phyloP scores from a whole-genome alignment of 257 asterid genomes.

The Ajuga chamaepitys region DNA sequence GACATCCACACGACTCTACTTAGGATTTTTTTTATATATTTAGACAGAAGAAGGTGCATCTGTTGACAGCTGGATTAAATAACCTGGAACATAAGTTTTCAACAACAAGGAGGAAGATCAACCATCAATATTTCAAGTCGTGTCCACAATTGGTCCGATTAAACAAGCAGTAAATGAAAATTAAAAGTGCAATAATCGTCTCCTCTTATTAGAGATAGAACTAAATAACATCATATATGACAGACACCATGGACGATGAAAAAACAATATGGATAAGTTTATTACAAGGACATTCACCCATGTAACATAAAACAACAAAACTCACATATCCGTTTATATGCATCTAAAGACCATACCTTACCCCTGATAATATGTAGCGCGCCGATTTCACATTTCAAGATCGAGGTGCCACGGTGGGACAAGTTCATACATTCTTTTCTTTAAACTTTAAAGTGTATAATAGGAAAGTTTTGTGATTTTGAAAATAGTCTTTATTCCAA shows the following conservation, averaged over 20 bases:
- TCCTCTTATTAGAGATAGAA: neutral
- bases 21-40: too few relatives aligned
- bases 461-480: too few relatives aligned
- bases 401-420: too few relatives aligned
- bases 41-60: too few relatives aligned
- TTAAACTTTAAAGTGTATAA: too few relatives aligned
- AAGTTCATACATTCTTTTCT: too few relatives aligned
- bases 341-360: conserved; percentile 42
- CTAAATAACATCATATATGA: neutral
- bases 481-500: too few relatives aligned
- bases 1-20: neutral
- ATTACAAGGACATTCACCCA: neutral
- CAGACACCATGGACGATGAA: neutral
- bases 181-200: neutral
- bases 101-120: neutral
- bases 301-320: neutral
- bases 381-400: too few relatives aligned
- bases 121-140: too few relatives aligned
- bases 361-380: too few relatives aligned
- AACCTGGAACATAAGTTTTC: neutral
- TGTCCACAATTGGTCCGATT: neutral
- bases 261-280: neutral
- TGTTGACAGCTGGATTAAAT: too few relatives aligned
- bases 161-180: neutral
- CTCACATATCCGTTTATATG: neutral